Evolutionary conservation across 192 early-diverging fungal species (phyloP), one percentile per base, ranked within the genome.

Genomic region (Linderina pennispora): DNA sequence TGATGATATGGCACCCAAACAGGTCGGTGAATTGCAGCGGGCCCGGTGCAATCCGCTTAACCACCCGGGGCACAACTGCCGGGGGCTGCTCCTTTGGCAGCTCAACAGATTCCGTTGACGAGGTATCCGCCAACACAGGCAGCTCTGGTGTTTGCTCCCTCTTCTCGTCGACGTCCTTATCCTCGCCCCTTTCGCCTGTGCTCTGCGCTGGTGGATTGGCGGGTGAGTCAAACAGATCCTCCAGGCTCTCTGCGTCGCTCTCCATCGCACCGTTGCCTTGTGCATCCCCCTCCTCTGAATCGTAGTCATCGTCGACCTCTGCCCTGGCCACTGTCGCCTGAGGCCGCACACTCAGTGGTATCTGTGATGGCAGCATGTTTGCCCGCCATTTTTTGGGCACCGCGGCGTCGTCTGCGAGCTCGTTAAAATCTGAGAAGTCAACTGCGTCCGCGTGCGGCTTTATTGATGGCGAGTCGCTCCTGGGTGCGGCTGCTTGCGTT

Each of bases 371-470:
- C 9, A 4, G 16, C 36, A 43, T 40, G 2, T 24, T 28, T 25
- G 44, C 22, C 11, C n/a, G 9, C 59, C 51, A 62, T 14, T 36
- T 57, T 20, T 31, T 47, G 15, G 58, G 37, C 6, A 50, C 63
- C 60, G 75, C 28, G 37, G 64, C 58, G 33, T 92, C 88, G 1
- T 89, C 83, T 3, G 81, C 83, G 14, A 85, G 53, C 42, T 94
- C 91, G 48, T 89, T 77, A 50, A 86, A 82, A 40, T 88, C 87
- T 0, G 85, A 89, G 55, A 77, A 94, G 60, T 94, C 90, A 2
- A 90, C 64, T 1, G 90, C 90, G 58, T 89, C 81, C 21, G 67
- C 73, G 20, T 75, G 67, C 21, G 82, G 85, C 36, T 77, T 62
- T 23, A 81, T 76, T 13, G 50, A 41, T 8, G 59, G 44, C 15